Conservation (phyloP, 139 green algal genomes). For the Asterochloris erici region DNA sequence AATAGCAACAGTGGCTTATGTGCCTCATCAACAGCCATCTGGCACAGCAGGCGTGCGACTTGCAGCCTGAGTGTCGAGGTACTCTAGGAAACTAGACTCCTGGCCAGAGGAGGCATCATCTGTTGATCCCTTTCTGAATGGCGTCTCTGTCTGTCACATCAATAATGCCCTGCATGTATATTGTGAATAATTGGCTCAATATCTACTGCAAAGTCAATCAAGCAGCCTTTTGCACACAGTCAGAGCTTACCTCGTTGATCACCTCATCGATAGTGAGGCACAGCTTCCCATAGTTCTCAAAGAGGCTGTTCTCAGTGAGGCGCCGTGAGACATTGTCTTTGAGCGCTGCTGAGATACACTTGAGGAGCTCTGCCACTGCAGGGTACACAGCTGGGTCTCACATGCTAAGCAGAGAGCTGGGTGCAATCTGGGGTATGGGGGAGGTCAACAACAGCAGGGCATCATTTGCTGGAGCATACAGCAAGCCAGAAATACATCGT, state of each 20-base stretch:
- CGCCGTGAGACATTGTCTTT: constrained; percentile 5
- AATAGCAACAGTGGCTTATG: too few species aligned
- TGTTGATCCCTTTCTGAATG: constrained; percentile 19
- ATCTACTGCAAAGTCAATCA: neutral
- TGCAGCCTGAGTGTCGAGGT: too few species aligned
- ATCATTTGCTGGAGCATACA: neutral
- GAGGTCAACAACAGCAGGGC: too few species aligned
- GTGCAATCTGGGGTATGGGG: neutral
- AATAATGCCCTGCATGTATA: constrained; percentile 15
- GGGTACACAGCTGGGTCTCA: neutral
- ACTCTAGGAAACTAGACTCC: too few species aligned
- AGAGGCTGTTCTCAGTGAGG: constrained; percentile 16
- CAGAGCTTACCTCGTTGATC: constrained; percentile 18
- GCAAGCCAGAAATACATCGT: too few species aligned
- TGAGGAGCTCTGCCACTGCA: constrained; percentile 25
- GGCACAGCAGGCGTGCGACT: too few species aligned
- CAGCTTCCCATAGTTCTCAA: constrained; percentile 21
- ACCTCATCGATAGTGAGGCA: constrained; percentile 23
- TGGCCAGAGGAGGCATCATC: too few species aligned
- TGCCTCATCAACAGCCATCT: too few species aligned
- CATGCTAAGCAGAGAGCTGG: neutral
- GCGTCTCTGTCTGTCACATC: constrained; percentile 20
- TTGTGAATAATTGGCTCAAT: neutral
- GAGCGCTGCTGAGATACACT: neutral
- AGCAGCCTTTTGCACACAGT: neutral